A percentile compares a stretch with the other conserved stretches of the same genome.
Conservation (phyloP, 495 filamentous ascomycete genomes). For the Neurospora sublineolata region DNA sequence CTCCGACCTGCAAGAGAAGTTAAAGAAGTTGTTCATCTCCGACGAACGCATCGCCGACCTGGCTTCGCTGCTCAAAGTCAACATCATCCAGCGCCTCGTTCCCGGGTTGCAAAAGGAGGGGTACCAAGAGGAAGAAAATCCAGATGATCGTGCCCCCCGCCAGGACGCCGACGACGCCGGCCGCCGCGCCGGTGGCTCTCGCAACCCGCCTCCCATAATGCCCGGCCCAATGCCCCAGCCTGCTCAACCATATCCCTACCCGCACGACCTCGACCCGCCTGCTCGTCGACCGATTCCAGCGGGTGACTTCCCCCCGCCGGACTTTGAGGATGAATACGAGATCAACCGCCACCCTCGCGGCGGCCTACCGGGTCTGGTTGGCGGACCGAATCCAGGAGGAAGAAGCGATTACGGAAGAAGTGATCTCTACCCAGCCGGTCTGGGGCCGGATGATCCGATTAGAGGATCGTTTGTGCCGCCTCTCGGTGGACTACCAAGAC, state of each 20-base stretch:
- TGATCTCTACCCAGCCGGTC: constrained; percentile 77
- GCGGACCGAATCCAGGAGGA: constrained; percentile 12
- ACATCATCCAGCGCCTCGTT: constrained; percentile 69
- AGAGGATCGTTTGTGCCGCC: constrained; percentile 41
- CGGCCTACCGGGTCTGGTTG: constrained; percentile 19
- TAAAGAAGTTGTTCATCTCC: constrained; percentile 67
- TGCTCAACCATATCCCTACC: constrained; percentile 54
- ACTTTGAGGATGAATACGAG: constrained; percentile 90
- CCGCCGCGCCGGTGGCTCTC: constrained; percentile 15
- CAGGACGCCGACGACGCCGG: constrained; percentile 21
- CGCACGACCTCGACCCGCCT: constrained; percentile 51
- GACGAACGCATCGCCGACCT: constrained; percentile 53
- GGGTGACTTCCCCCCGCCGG: constrained; percentile 76
- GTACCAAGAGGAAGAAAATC: constrained; percentile 46
- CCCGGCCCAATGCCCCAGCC: constrained; percentile 44
- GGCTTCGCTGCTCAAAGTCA: constrained; percentile 54
- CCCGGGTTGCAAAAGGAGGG: constrained; percentile 65
- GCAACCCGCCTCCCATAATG: constrained; percentile 29
- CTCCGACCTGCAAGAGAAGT: constrained; percentile 23
- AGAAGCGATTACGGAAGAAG: constrained; percentile 55
- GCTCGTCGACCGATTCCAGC: constrained; percentile 56
- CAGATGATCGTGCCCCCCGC: constrained; percentile 21
- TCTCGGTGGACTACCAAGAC: constrained; percentile 20
- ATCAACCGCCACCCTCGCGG: constrained; percentile 56
- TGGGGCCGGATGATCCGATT: constrained; percentile 77